phyloP scores from a whole-genome alignment of 495 filamentous ascomycete species.

The Penicillium pulvis region DNA sequence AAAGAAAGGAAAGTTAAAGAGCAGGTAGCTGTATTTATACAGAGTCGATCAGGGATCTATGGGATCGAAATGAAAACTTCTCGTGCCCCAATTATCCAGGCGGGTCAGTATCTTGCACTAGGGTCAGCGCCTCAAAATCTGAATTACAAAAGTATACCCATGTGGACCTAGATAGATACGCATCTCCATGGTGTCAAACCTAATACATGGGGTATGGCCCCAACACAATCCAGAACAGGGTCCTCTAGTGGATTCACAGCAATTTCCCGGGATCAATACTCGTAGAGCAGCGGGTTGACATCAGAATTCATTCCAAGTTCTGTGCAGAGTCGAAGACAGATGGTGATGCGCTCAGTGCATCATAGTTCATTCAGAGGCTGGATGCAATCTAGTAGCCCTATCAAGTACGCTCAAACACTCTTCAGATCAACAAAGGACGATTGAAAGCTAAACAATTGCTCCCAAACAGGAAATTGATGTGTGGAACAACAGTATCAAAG shows the following conservation, averaged over 20 bases:
- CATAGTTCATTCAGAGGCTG: no score
- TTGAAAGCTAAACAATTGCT: background rate
- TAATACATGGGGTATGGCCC: conserved; percentile 4
- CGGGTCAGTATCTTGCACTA: conserved; percentile 19
- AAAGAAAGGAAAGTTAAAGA: conserved; percentile 20
- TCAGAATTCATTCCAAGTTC: background rate
- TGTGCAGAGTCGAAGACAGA: background rate
- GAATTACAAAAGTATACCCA: background rate
- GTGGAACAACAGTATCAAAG: background rate
- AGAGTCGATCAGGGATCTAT: background rate
- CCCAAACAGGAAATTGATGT: conserved; percentile 10
- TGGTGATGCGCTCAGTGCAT: background rate
- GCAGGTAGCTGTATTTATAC: conserved; percentile 26
- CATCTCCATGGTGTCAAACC: conserved; percentile 11
- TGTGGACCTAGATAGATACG: conserved; percentile 1
- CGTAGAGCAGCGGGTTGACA: background rate
- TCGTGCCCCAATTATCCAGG: conserved; percentile 9
- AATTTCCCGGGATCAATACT: background rate
- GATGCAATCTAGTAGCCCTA: background rate
- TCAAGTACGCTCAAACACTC: background rate
- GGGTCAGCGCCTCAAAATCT: conserved; percentile 2
- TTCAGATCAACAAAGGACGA: background rate
- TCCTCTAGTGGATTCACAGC: background rate
- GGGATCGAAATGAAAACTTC: background rate
- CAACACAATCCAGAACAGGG: background rate